A percentile compares a stretch with the other conserved stretches of the same genome.
These are phyloP conservation scores for Mucor sp. DNA, from an alignment of 371 early-diverging fungal genomes.

Conservation along the genomic window DNA sequence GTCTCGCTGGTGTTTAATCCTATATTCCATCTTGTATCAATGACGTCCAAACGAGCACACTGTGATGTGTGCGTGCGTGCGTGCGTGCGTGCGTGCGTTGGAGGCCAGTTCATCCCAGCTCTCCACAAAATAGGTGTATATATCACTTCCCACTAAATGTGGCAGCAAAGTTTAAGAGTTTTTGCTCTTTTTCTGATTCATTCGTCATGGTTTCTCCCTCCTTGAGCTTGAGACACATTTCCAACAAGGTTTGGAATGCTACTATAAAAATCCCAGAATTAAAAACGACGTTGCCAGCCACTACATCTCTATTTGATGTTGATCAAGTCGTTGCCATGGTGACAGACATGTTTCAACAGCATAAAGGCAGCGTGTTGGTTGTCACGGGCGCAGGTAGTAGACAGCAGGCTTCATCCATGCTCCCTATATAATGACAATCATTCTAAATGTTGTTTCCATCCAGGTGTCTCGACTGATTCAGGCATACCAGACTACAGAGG, in stretches of 20 bases:
- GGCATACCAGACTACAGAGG: slow-evolving; percentile 93
- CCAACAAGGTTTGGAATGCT: slow-evolving; percentile 30
- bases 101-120: background rate
- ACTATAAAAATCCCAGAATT: slow-evolving; percentile 46
- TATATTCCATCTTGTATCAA: background rate
- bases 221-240: background rate
- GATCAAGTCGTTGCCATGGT: slow-evolving; percentile 36
- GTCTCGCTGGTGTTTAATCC: background rate
- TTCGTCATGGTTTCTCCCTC: background rate
- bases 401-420: background rate
- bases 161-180: background rate
- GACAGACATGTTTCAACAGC: slow-evolving; percentile 42
- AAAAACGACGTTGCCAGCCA: slow-evolving; percentile 16
- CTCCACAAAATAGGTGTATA: background rate
- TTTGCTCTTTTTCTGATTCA: background rate
- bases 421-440: background rate
- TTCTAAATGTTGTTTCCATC: background rate
- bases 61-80: too few relatives aligned
- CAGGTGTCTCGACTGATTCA: slow-evolving; percentile 78
- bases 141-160: background rate
- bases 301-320: slow-evolving; percentile 26
- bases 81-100: too few relatives aligned
- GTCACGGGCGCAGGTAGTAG: slow-evolving; percentile 62
- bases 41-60: background rate
- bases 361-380: slow-evolving; percentile 46